Evolutionary conservation across 805 yeast species (phyloP), one percentile per base, ranked within the genome.

Genomic region (Tetrapisispora fleetii): DNA sequence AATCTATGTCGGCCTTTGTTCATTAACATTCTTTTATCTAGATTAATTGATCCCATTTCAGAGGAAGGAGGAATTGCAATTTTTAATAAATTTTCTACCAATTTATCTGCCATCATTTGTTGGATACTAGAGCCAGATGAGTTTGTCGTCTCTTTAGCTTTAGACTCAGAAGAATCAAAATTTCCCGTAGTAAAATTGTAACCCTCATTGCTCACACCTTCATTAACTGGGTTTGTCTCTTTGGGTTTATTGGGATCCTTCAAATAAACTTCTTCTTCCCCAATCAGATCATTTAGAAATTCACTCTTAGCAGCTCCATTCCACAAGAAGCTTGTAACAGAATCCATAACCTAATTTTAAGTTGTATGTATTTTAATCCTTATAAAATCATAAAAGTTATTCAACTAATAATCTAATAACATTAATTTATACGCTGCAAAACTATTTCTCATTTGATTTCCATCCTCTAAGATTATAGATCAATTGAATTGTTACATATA

Each of bases 11-110:
- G 64, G 11, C 71, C 63, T 51, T 77, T 76, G 50, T 84, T 87
- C 50, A 75, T 74, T 42, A 71, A 76, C n/a, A 79, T 68, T 47
- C 95, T 67, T 16, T 72, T 73, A 43, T 75, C 71, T 21, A 82
- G 63, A 4, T 71, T 68, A 18, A 72, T 72, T 8, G 58, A 58
- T 21, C 72, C 72, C 19, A 72, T 64, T 18, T 76, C 75, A 2
- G 78, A 71, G 0, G 78, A 68, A 0, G 85, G 74, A 0, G 95
- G 93, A 24, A 86, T 69, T 1, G 89, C 83, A 81, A 85, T 78
- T 21, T 80, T 70, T 8, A 87, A 67, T 45, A 86, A 68, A 58
- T 80, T 76, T 57, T 88, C 95, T 54, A 87, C 75, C 48, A 87
- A 64, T 48, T 81, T 81, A 55, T 87, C 95, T 0, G 85, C 73